Conservation (phyloP, 208 protist genomes). For the Angomonas desouzai region DNA sequence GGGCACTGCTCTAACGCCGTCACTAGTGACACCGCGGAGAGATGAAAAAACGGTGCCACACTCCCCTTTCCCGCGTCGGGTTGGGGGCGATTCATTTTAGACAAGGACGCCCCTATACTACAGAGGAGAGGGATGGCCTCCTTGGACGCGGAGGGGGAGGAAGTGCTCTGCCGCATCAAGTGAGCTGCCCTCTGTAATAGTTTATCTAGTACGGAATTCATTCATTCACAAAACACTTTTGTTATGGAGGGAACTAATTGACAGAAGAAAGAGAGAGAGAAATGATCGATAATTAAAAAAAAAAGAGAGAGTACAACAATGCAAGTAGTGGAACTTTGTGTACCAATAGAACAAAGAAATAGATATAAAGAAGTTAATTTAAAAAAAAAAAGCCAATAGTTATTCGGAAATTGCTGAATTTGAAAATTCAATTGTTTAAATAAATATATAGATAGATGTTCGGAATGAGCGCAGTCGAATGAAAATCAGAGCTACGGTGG, state of each 20-base stretch:
- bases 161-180: background rate
- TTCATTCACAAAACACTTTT: background rate
- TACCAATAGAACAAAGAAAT: constrained; percentile 11
- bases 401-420: background rate
- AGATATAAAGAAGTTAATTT: constrained; percentile 6
- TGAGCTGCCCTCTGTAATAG: background rate
- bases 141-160: background rate
- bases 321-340: background rate
- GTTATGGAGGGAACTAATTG: background rate
- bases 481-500: background rate
- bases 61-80: background rate
- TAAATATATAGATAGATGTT: background rate
- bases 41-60: background rate
- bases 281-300: too few relatives aligned
- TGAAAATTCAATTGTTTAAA: background rate
- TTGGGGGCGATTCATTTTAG: background rate
- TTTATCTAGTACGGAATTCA: constrained; percentile 2
- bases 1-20: background rate
- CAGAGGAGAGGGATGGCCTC: background rate
- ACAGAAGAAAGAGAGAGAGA: background rate
- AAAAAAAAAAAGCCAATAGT: constrained; percentile 10
- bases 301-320: too few relatives aligned
- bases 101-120: background rate
- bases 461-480: background rate
- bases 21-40: background rate